Conservation (phyloP, 2,329 filamentous ascomycete species). For the Chrysosporium queenslandicum region DNA sequence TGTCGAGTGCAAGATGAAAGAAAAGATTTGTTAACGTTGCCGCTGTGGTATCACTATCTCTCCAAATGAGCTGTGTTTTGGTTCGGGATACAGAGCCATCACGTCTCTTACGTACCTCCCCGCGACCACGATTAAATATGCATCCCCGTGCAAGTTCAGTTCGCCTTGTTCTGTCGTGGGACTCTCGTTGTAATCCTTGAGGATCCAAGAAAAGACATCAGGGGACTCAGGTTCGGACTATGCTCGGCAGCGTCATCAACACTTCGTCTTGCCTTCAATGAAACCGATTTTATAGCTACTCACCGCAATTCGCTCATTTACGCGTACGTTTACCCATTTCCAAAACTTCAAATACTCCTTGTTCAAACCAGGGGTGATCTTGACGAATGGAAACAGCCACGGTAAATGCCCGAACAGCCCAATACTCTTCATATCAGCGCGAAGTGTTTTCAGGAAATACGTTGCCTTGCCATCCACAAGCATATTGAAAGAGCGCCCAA, state of each 20-base stretch:
- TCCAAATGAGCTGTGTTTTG: slow-evolving; percentile 6
- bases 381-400: slow-evolving; percentile 8
- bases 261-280: slow-evolving; percentile 16
- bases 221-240: background rate
- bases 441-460: slow-evolving; percentile 19
- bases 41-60: slow-evolving; percentile 29
- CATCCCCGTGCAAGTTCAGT: background rate
- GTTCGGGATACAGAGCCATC: background rate
- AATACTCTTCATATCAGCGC: slow-evolving; percentile 17
- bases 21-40: slow-evolving; percentile 25
- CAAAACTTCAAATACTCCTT: slow-evolving; percentile 1
- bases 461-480: slow-evolving; percentile 18
- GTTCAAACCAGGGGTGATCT: background rate
- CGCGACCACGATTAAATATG: background rate
- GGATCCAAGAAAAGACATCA: background rate
- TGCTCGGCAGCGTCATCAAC: slow-evolving; percentile 14
- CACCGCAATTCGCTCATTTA: slow-evolving; percentile 15
- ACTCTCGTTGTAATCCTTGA: background rate
- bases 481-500: slow-evolving; percentile 32
- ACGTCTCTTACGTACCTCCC: background rate
- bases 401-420: slow-evolving; percentile 20
- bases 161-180: background rate
- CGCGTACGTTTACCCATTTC: background rate
- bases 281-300: background rate
- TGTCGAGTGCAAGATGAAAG: slow-evolving; percentile 25